Conservation (phyloP, 805 yeast genomes). For the Danielia reshetovae region DNA sequence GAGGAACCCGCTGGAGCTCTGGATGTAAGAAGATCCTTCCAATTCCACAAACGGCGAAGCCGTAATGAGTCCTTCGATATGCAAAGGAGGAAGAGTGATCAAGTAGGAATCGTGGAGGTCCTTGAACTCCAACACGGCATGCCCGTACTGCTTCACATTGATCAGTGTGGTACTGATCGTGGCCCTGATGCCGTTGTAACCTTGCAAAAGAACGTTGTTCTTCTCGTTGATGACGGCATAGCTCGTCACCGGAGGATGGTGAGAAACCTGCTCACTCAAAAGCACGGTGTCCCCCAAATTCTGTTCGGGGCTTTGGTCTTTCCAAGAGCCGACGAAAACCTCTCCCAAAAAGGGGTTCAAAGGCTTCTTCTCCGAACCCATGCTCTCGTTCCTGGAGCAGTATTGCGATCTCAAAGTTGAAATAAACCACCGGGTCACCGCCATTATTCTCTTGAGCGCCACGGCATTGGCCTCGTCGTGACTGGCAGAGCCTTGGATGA, state of each 20-base stretch:
- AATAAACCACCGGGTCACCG: constrained; percentile 87
- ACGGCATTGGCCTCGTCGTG: constrained; percentile 31
- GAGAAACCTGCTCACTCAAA: constrained; percentile 89
- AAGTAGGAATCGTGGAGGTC: constrained; percentile 64
- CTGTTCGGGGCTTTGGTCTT: constrained; percentile 43
- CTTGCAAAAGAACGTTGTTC: constrained; percentile 68
- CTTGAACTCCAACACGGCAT: constrained; percentile 68
- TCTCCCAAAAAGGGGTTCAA: constrained; percentile 96
- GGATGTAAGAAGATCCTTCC: constrained; percentile 84
- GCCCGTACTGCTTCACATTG: constrained; percentile 89
- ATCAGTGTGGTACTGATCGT: constrained; percentile 75
- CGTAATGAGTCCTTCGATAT: constrained; percentile 86
- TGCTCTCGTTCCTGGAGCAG: constrained; percentile 83
- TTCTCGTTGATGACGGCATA: constrained; percentile 75
- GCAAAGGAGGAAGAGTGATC: constrained; percentile 89
- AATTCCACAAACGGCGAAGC: constrained; percentile 94
- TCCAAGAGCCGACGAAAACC: constrained; percentile 87
- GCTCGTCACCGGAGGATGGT: constrained; percentile 98
- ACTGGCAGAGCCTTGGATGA: constrained; percentile 37
- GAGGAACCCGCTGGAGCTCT: constrained; percentile 72
- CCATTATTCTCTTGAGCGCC: constrained; percentile 65
- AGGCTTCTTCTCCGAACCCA: constrained; percentile 97
- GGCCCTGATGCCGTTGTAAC: constrained; percentile 87
- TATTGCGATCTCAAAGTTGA: constrained; percentile 91
- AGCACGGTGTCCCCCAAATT: constrained; percentile 72